These are phyloP conservation scores for Podospora australis DNA, from an alignment of 495 filamentous ascomycete species.

Conservation along the genomic window DNA sequence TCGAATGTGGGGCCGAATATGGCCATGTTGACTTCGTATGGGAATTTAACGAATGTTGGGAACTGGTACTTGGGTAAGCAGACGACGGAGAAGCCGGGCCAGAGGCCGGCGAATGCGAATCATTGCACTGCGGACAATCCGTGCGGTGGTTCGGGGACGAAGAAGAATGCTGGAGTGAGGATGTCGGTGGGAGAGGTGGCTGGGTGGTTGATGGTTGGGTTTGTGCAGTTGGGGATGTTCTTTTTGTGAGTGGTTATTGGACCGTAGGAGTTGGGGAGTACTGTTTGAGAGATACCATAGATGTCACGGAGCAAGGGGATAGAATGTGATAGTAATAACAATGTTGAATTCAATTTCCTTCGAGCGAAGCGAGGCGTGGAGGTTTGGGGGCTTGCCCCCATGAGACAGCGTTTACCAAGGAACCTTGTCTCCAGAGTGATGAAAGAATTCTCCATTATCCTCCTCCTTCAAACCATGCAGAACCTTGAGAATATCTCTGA, in stretches of 20 bases:
- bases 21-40: constrained; percentile 48
- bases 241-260: neutral
- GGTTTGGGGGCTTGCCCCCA: no score
- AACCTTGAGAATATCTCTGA: constrained; percentile 28
- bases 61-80: constrained; percentile 51
- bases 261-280: neutral
- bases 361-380: no score
- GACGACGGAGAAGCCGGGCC: constrained; percentile 31
- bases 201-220: neutral
- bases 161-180: constrained; percentile 8
- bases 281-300: neutral
- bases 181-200: neutral
- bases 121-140: constrained; percentile 12
- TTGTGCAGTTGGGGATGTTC: neutral
- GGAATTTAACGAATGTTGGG: constrained; percentile 54
- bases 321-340: no score
- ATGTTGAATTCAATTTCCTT: no score
- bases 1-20: constrained; percentile 53
- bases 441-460: constrained; percentile 33
- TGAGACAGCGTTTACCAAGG: constrained; percentile 23
- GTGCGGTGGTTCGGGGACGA: neutral
- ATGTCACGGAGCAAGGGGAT: no score
- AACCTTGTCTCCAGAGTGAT: constrained; percentile 15
- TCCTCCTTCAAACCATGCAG: constrained; percentile 27
- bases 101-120: neutral